A percentile compares a stretch with the other conserved stretches of the same genome.
phyloP scores from a whole-genome alignment of 2,329 filamentous ascomycete species.

The Alternaria atra region DNA sequence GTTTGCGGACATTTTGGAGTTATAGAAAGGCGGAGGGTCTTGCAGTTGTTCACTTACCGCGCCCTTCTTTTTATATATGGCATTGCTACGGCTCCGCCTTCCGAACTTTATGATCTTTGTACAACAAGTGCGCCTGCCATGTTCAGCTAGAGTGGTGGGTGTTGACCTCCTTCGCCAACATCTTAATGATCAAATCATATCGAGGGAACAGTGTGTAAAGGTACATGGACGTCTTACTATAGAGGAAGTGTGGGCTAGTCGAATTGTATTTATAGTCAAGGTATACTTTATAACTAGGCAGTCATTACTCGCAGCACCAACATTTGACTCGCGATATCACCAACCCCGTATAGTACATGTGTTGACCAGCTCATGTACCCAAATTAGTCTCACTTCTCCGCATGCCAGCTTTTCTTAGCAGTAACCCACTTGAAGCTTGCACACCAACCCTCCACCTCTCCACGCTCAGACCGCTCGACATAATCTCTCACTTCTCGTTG shows the following conservation, averaged over 20 bases:
- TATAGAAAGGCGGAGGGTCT: not conserved
- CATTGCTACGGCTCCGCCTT: constrained; percentile 13
- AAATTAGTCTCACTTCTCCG: constrained; percentile 1
- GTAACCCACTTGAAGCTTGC: constrained; percentile 50
- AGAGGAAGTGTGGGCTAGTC: not conserved
- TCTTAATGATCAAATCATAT: not conserved
- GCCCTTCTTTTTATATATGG: not conserved
- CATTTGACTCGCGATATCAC: not conserved
- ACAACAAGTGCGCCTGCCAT: not conserved
- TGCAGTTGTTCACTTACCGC: not conserved
- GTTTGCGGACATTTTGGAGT: constrained; percentile 7
- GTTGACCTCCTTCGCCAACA: not conserved
- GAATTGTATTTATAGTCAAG: not conserved
- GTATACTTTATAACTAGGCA: not conserved
- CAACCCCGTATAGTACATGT: not conserved
- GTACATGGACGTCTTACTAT: not conserved
- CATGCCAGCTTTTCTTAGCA: constrained; percentile 42
- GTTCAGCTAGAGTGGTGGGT: not conserved
- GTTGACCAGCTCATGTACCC: not conserved
- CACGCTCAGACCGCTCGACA: constrained; percentile 31
- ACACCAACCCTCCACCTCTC: constrained; percentile 45
- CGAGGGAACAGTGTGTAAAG: not conserved
- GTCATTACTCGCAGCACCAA: not conserved
- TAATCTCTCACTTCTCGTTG: constrained; percentile 42
- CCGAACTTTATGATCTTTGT: constrained; percentile 2